These are phyloP conservation scores for Boletellus deceptivus DNA, from an alignment of 1,284 basidiomycete species.

Conservation along the genomic window DNA sequence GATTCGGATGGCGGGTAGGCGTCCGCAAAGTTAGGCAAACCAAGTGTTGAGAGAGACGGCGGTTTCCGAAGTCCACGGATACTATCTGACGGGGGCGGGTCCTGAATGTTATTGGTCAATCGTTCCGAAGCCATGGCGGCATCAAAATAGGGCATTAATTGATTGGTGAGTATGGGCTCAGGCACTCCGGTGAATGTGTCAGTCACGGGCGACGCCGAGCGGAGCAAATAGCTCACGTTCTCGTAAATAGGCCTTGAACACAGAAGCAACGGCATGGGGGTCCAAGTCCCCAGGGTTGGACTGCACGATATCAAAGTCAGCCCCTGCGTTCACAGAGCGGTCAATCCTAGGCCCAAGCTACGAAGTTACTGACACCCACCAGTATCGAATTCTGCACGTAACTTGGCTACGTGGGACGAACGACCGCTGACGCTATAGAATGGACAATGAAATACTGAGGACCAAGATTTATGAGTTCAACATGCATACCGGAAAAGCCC, in stretches of 20 bases:
- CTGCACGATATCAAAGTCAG: conserved; percentile 77
- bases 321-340: conserved; percentile 50
- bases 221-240: conserved; percentile 54
- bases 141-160: conserved; percentile 73
- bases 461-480: background rate
- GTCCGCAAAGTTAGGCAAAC: conserved; percentile 61
- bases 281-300: conserved; percentile 82
- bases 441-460: conserved; percentile 12
- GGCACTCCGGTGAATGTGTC: conserved; percentile 56
- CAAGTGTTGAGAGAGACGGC: conserved; percentile 72
- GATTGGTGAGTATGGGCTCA: conserved; percentile 73
- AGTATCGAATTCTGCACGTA: conserved; percentile 81
- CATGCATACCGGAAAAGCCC: conserved; percentile 71
- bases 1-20: conserved; percentile 56
- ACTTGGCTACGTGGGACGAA: conserved; percentile 68
- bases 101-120: conserved; percentile 32
- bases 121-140: conserved; percentile 62
- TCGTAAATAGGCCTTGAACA: conserved; percentile 79
- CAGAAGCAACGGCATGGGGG: conserved; percentile 87
- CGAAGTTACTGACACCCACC: conserved; percentile 43
- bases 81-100: conserved; percentile 38
- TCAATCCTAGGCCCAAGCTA: conserved; percentile 5
- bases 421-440: conserved; percentile 65
- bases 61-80: conserved; percentile 60
- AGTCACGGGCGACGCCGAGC: conserved; percentile 3